phyloP scores from a whole-genome alignment of 1,284 basidiomycete genomes.

The Cystobasidium slooffiae region DNA sequence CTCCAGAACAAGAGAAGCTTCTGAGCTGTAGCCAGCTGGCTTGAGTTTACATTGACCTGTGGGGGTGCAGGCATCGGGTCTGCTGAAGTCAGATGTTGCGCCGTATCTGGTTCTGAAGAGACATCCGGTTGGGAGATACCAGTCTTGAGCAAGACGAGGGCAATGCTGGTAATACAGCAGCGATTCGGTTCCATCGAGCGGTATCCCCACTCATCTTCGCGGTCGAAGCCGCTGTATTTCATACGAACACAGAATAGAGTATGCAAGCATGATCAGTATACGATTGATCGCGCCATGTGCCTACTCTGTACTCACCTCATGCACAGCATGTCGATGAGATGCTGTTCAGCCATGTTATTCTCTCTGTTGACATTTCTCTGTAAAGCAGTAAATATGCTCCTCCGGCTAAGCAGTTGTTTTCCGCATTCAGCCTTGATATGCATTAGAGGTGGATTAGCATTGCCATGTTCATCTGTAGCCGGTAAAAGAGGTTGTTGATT shows the following conservation, averaged over 20 bases:
- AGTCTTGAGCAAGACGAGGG: conserved; percentile 94
- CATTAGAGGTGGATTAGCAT: conserved; percentile 74
- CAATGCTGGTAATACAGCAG: conserved; percentile 97
- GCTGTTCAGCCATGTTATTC: conserved; percentile 98
- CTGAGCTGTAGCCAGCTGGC: conserved; percentile 95
- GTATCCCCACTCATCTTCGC: conserved; percentile 96
- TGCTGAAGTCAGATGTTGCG: background rate
- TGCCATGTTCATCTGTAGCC: conserved; percentile 73
- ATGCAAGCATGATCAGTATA: background rate
- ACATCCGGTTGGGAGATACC: conserved; percentile 75
- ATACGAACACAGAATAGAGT: background rate
- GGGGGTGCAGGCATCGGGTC: background rate
- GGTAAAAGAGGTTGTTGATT: conserved; percentile 16
- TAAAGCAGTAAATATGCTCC: conserved; percentile 93
- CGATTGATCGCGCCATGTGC: background rate
- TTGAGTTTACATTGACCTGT: conserved; percentile 77
- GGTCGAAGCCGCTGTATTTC: conserved; percentile 80
- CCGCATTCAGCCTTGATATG: conserved; percentile 83
- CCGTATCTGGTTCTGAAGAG: conserved; percentile 27
- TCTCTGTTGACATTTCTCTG: conserved; percentile 99
- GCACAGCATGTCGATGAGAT: conserved; percentile 99
- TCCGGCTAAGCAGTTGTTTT: conserved; percentile 81
- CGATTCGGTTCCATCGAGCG: conserved; percentile 91
- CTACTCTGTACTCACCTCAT: conserved; percentile 75
- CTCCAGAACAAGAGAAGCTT: conserved; percentile 98